Evolutionary conservation across 1,139 yeast genomes (phyloP).

Genomic region (Taphrina wiesneri): DNA sequence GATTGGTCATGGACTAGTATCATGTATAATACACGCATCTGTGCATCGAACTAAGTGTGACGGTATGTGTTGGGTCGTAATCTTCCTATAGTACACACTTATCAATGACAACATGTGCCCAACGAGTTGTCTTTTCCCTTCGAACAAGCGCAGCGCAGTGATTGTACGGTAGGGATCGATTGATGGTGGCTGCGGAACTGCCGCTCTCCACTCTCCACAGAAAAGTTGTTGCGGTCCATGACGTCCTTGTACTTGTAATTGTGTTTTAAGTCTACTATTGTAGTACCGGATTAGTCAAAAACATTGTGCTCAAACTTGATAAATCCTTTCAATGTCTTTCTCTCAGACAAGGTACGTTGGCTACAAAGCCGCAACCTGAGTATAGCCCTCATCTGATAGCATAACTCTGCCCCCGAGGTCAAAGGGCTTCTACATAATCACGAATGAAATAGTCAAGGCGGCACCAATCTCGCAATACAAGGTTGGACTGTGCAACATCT

Average conservation of each 20-base stretch:
- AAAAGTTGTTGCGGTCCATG: too few species aligned
- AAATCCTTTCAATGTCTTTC: background rate
- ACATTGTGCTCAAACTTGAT: background rate
- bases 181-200: background rate
- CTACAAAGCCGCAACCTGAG: background rate
- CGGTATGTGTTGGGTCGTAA: too few species aligned
- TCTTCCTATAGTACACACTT: too few species aligned
- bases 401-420: slow-evolving; percentile 60
- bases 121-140: too few species aligned
- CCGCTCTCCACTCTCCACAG: background rate
- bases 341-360: slow-evolving; percentile 1
- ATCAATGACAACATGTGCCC: too few species aligned
- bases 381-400: slow-evolving; percentile 44
- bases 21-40: background rate
- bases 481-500: slow-evolving; percentile 65
- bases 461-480: slow-evolving; percentile 62
- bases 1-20: background rate
- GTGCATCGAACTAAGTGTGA: too few species aligned
- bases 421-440: slow-evolving; percentile 69
- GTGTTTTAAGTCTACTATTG: too few species aligned
- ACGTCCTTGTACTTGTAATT: too few species aligned
- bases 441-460: slow-evolving; percentile 59
- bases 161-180: background rate
- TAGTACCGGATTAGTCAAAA: background rate
- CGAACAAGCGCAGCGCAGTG: too few species aligned